Evolutionary conservation across 352 stramenopile genomes (phyloP).

Genomic region (Phytophthora europaea): DNA sequence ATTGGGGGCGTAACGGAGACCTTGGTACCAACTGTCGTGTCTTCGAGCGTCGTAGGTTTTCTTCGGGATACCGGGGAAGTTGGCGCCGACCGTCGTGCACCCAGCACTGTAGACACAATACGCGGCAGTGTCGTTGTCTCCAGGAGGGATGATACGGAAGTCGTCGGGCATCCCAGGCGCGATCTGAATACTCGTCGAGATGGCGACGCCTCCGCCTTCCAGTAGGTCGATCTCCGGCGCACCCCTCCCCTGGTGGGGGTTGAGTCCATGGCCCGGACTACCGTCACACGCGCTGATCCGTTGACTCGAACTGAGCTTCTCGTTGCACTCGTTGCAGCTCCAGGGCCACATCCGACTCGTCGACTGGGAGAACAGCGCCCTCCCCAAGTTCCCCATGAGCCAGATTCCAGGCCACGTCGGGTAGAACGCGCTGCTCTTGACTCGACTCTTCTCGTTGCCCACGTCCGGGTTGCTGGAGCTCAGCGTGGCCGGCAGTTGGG

Average conservation of each 20-base stretch:
- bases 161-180: slow-evolving; percentile 71
- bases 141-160: slow-evolving; percentile 56
- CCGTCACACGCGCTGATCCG: slow-evolving; percentile 89
- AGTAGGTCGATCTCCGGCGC: slow-evolving; percentile 97
- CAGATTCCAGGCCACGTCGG: slow-evolving; percentile 96
- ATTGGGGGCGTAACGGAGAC: slow-evolving; percentile 66
- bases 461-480: slow-evolving; percentile 65
- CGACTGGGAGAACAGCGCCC: slow-evolving; percentile 93
- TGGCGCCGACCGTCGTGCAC: slow-evolving; percentile 59
- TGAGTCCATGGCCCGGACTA: slow-evolving; percentile 91
- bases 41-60: slow-evolving; percentile 47
- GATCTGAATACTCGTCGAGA: slow-evolving; percentile 93
- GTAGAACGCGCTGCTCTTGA: slow-evolving; percentile 59
- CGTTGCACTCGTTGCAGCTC: slow-evolving; percentile 93
- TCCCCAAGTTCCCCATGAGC: slow-evolving; percentile 95
- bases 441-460: slow-evolving; percentile 46
- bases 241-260: slow-evolving; percentile 85
- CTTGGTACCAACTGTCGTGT: slow-evolving; percentile 66
- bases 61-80: slow-evolving; percentile 56
- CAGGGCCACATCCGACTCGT: slow-evolving; percentile 97
- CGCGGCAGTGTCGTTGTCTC: slow-evolving; percentile 24
- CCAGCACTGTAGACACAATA: slow-evolving; percentile 54
- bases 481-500: slow-evolving; percentile 87
- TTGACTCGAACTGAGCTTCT: slow-evolving; percentile 40
- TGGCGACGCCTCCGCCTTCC: slow-evolving; percentile 75